These are phyloP conservation scores for Voacanga thouarsii DNA, from an alignment of 257 asterid species.

Conservation along the genomic window DNA sequence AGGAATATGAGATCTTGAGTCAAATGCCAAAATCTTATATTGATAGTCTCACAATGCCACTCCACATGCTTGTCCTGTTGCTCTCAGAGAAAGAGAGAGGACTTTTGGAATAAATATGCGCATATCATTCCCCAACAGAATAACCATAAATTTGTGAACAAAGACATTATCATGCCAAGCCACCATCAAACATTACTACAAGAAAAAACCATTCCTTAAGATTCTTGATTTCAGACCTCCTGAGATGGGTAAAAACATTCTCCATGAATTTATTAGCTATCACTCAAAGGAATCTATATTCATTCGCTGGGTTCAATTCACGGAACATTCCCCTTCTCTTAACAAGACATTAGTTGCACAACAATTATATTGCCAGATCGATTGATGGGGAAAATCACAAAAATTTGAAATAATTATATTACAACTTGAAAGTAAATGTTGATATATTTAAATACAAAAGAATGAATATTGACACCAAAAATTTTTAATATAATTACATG, in stretches of 20 bases:
- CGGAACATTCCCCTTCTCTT: not conserved
- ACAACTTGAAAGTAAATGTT: too few relatives aligned
- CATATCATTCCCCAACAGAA: not conserved
- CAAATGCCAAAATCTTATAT: too few relatives aligned
- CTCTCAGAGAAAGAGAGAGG: not conserved
- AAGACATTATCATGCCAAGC: not conserved
- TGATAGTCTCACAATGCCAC: too few relatives aligned
- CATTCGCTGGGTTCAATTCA: not conserved
- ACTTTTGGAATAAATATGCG: too few relatives aligned
- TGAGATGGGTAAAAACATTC: not conserved
- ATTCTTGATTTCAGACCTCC: not conserved
- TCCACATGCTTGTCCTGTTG: too few relatives aligned
- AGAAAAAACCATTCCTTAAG: not conserved
- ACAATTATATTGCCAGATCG: not conserved
- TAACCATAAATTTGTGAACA: not conserved
- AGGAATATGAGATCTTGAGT: too few relatives aligned
- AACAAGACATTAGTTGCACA: not conserved
- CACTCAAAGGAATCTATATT: not conserved
- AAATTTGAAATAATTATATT: too few relatives aligned
- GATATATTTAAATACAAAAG: too few relatives aligned
- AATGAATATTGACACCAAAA: too few relatives aligned
- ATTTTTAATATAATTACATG: too few relatives aligned
- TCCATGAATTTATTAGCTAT: not conserved
- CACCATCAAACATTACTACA: not conserved
- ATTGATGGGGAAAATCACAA: too few relatives aligned